phyloP scores from a whole-genome alignment of 768 basidiomycete species.

The Clitopilus passeckerianus region DNA sequence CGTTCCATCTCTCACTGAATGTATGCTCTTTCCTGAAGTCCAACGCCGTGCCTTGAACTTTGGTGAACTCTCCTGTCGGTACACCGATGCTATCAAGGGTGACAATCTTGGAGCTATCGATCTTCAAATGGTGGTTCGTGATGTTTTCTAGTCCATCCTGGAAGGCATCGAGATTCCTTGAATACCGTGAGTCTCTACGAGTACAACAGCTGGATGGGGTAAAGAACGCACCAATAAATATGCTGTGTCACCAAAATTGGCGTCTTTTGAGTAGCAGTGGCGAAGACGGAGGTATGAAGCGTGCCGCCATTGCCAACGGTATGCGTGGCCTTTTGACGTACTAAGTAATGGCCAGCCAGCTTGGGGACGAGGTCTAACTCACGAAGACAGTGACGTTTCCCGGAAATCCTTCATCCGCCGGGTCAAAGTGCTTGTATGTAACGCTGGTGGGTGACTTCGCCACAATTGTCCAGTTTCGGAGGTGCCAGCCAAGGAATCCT shows the following conservation, averaged over 20 bases:
- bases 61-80: constrained; percentile 21
- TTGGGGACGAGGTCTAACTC: constrained; percentile 6
- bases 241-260: constrained; percentile 52
- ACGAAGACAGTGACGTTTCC: constrained; percentile 36
- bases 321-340: constrained; percentile 33
- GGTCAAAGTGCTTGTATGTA: constrained; percentile 43
- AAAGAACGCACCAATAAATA: constrained; percentile 34
- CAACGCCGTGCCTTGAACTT: constrained; percentile 19
- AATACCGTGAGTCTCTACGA: not conserved
- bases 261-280: constrained; percentile 40
- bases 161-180: constrained; percentile 46
- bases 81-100: constrained; percentile 25
- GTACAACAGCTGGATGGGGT: not conserved
- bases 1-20: constrained; percentile 24
- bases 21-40: constrained; percentile 30
- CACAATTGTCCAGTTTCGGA: constrained; percentile 44
- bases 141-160: constrained; percentile 28
- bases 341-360: not conserved
- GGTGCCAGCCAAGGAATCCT: constrained; percentile 50
- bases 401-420: constrained; percentile 47
- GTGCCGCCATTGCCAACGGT: constrained; percentile 35
- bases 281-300: constrained; percentile 33
- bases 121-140: constrained; percentile 21
- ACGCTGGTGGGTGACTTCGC: constrained; percentile 36
- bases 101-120: constrained; percentile 19